phyloP scores from a whole-genome alignment of 2,329 filamentous ascomycete species.

The Cryphonectria nitschkei region DNA sequence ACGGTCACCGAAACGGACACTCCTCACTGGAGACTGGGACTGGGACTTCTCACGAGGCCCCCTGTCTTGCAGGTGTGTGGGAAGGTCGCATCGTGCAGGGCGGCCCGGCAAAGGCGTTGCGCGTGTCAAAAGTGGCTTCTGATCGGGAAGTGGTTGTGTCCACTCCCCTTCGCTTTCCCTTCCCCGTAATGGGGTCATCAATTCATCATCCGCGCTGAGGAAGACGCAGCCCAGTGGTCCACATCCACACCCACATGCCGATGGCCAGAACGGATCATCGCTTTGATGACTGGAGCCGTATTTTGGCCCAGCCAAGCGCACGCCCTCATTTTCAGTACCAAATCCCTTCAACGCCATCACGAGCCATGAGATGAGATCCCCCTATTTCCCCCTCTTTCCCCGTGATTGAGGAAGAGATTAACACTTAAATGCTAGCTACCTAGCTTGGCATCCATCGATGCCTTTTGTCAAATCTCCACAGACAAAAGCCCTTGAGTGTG shows the following conservation, averaged over 20 bases:
- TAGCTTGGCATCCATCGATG: neutral
- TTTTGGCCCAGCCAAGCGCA: neutral
- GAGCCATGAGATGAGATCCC: slow-evolving; percentile 1
- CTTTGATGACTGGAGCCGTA: slow-evolving; percentile 5
- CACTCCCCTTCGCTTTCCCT: neutral
- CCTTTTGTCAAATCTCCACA: neutral
- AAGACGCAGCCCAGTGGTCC: neutral
- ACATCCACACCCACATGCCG: slow-evolving; percentile 2
- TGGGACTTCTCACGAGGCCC: neutral
- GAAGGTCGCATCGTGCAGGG: neutral
- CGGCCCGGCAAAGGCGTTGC: neutral
- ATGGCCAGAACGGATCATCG: neutral
- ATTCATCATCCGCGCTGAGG: neutral
- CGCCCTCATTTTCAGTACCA: slow-evolving; percentile 2
- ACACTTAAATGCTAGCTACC: neutral
- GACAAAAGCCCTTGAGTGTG: neutral
- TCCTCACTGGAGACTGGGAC: neutral
- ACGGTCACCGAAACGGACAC: slow-evolving; percentile 8
- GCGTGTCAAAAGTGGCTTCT: slow-evolving; percentile 4
- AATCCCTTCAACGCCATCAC: neutral
- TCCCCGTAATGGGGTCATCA: neutral
- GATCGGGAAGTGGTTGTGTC: slow-evolving; percentile 6
- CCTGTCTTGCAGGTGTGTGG: neutral
- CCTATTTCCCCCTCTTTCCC: neutral
- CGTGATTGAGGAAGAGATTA: neutral